A percentile compares a stretch with the other conserved stretches of the same genome.
These are phyloP conservation scores for Dactylonectria estremocensis DNA, from an alignment of 2,329 filamentous ascomycete genomes.

Conservation along the genomic window DNA sequence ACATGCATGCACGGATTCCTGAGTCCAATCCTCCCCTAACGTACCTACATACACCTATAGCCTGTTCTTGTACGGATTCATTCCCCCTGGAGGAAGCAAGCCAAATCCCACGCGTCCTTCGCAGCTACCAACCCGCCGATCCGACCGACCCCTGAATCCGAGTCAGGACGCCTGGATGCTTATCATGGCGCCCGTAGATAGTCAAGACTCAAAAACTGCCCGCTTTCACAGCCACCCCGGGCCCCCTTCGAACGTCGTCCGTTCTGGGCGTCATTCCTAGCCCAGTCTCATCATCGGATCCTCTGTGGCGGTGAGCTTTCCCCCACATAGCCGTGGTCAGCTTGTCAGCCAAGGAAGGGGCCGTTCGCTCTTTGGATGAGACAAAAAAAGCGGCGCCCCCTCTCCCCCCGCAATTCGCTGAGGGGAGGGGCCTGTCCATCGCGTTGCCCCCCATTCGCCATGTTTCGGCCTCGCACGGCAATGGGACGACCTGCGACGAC, in stretches of 20 bases:
- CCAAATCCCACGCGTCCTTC: conserved; percentile 1
- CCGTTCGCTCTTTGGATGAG: not conserved
- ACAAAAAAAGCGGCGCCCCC: conserved; percentile 7
- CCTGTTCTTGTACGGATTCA: not conserved
- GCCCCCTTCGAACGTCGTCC: conserved; percentile 4
- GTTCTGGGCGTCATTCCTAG: conserved; percentile 18
- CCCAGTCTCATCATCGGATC: conserved; percentile 8
- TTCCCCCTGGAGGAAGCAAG: not conserved
- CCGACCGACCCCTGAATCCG: conserved; percentile 24
- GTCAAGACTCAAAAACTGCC: conserved; percentile 2
- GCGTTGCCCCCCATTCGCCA: not conserved
- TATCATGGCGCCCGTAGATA: conserved; percentile 4
- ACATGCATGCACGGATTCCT: no score
- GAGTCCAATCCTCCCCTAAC: no score
- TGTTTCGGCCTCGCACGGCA: conserved; percentile 2
- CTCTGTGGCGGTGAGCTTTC: conserved; percentile 27
- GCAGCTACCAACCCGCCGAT: not conserved
- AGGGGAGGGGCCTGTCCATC: conserved; percentile 8
- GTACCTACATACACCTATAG: not conserved
- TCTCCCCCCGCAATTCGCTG: conserved; percentile 18
- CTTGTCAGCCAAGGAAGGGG: conserved; percentile 21
- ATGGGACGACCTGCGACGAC: conserved; percentile 1
- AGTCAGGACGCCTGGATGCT: not conserved
- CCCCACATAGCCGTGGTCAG: conserved; percentile 24
- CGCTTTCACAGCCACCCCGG: conserved; percentile 24